Base-by-base conservation (phyloP, 2,329 filamentous ascomycete genomes). In the Cordyceps militaris region DNA sequence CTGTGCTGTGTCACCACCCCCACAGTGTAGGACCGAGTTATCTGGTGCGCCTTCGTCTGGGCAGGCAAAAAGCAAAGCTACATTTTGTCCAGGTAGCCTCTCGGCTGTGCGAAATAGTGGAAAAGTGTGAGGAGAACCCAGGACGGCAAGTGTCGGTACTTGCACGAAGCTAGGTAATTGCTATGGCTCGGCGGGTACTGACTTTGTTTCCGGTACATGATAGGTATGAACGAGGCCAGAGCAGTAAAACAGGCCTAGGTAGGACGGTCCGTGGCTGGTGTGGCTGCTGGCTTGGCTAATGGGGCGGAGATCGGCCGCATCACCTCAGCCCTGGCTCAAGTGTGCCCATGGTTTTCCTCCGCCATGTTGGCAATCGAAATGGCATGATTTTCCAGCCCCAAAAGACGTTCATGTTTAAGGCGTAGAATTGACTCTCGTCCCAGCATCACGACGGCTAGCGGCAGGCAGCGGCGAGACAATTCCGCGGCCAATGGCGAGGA, bases 1-100 rank as follows among this genome's bases (percentile, higher is more conserved):
- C 49, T 30, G 40, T n/a, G 30, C 19, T 49, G 53, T 56, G 44
- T 26, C 21, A 56, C 53, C 53, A 32, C 53, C 53, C n/a, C 52
- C 42, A 32, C 53, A n/a, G 21, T 4, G 32, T 38, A 43, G 32
- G 21, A 24, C 40, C 21, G 3, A 32, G 10, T n/a, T 19, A 19
- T 48, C 46, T 48, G 28, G 46, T 10, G 46, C 40, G 16, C 28
- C 13, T 48, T 32, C 10, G 13, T n/a, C 53, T 42, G 53, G 53
- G 53, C 53, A 56, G 53, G 53, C 53, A 56, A 56, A 28, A 28
- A 34, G 7, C 28, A 49, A 23, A 21, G 19, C 3, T 23, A 43
- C 46, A 32, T 4, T 13, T 16, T 3, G 16, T 32, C n/a, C n/a
- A 47, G 47, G 13, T 38, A 47, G 24, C 44, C 24, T 47, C 24